Conservation (phyloP, 116 monocot genomes). For the Zostera marina region DNA sequence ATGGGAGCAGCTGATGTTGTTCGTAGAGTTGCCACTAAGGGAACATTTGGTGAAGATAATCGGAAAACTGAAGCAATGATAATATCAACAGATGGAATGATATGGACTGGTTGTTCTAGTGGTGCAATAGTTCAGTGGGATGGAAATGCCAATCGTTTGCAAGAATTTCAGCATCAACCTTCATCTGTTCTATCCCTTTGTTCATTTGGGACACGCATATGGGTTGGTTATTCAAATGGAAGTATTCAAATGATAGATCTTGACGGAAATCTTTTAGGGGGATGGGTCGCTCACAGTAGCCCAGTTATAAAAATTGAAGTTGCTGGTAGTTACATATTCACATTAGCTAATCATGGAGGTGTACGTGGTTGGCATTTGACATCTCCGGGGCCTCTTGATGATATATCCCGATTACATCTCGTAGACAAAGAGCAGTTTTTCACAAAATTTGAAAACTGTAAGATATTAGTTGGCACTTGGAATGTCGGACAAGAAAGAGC, state of each 20-base stretch:
- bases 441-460: conserved; percentile 33
- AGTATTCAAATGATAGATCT: conserved; percentile 45
- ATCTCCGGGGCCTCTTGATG: conserved; percentile 53
- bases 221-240: conserved; percentile 38
- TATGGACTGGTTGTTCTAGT: conserved; percentile 64
- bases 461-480: conserved; percentile 59
- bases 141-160: conserved; percentile 41
- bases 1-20: conserved; percentile 73
- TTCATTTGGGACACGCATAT: conserved; percentile 20
- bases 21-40: conserved; percentile 53
- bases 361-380: conserved; percentile 56
- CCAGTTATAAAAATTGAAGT: conserved; percentile 45
- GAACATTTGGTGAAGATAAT: conserved; percentile 50
- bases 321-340: conserved; percentile 15
- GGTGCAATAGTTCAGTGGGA: conserved; percentile 57
- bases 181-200: conserved; percentile 42
- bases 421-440: conserved; percentile 17
- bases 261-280: conserved; percentile 40
- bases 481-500: conserved; percentile 83
- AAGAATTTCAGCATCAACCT: conserved; percentile 42
- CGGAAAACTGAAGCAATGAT: conserved; percentile 32
- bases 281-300: conserved; percentile 57
- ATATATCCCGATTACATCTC: conserved; percentile 23
- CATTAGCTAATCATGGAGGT: conserved; percentile 57
- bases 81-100: conserved; percentile 40